Conservation (phyloP, 768 basidiomycete genomes). For the Boletus subparvulus region DNA sequence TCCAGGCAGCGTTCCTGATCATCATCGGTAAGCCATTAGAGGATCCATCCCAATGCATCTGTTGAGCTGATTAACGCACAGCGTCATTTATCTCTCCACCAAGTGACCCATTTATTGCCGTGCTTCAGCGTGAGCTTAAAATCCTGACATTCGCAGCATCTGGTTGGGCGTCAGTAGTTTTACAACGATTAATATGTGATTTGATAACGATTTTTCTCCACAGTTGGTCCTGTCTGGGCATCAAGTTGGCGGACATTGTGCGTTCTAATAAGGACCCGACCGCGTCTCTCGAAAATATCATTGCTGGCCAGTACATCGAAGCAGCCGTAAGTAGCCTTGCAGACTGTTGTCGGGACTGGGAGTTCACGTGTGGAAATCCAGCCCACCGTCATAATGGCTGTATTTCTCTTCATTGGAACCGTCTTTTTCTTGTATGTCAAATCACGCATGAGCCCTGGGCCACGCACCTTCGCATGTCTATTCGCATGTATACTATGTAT, state of each 20-base stretch:
- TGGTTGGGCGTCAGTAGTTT: slow-evolving; percentile 58
- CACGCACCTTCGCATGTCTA: slow-evolving; percentile 54
- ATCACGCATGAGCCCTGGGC: slow-evolving; percentile 61
- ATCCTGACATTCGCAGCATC: slow-evolving; percentile 48
- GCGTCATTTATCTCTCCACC: slow-evolving; percentile 69
- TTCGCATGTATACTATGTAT: slow-evolving; percentile 57
- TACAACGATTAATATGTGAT: too few relatives aligned
- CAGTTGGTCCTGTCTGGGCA: slow-evolving; percentile 68
- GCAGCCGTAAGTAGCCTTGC: slow-evolving; percentile 30
- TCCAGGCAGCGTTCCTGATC: slow-evolving; percentile 62
- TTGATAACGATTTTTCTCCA: neutral
- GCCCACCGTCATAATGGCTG: slow-evolving; percentile 57
- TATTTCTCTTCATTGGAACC: slow-evolving; percentile 65
- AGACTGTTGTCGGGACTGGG: neutral
- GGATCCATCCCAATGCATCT: neutral
- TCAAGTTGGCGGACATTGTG: slow-evolving; percentile 59
- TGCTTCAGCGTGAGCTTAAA: slow-evolving; percentile 62
- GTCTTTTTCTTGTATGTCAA: slow-evolving; percentile 57
- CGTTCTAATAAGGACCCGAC: slow-evolving; percentile 43
- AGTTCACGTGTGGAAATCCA: slow-evolving; percentile 21
- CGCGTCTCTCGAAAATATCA: slow-evolving; percentile 39
- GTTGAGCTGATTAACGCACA: slow-evolving; percentile 23
- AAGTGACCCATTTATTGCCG: slow-evolving; percentile 60
- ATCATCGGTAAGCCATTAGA: slow-evolving; percentile 47
- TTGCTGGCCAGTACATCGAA: slow-evolving; percentile 60